Percentiles rank a stretch among this genome's conserved stretches.
Conservation (phyloP, 495 filamentous ascomycete species). For the Haplographium delicatum region DNA sequence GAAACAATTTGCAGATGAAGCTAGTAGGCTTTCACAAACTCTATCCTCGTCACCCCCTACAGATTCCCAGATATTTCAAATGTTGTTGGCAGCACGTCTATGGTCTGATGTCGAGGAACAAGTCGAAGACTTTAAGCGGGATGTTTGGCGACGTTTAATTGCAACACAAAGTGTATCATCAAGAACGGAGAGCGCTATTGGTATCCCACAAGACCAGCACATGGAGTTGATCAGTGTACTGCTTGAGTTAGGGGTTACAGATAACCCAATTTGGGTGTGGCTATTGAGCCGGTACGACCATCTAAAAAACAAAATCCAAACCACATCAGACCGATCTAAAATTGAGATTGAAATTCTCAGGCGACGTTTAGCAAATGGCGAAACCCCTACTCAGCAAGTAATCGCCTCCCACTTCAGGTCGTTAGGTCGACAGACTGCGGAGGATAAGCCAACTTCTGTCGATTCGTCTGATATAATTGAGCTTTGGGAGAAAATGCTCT, state of each 20-base stretch:
- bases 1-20: conserved; percentile 66
- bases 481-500: conserved; percentile 80
- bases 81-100: conserved; percentile 87
- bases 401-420: conserved; percentile 69
- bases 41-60: conserved; percentile 45
- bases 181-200: conserved; percentile 36
- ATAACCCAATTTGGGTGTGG: conserved; percentile 96
- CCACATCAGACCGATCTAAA: conserved; percentile 73
- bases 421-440: conserved; percentile 55
- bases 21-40: conserved; percentile 53
- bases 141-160: conserved; percentile 75
- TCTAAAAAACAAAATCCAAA: conserved; percentile 74
- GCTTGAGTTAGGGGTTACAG: conserved; percentile 84
- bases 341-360: conserved; percentile 89
- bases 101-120: conserved; percentile 86
- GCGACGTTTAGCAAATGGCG: conserved; percentile 66
- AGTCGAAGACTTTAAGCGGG: conserved; percentile 78
- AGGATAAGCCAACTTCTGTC: conserved; percentile 48
- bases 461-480: conserved; percentile 76
- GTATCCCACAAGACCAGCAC: conserved; percentile 66
- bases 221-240: conserved; percentile 86
- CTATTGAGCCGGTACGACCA: conserved; percentile 82
- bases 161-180: conserved; percentile 42
- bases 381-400: conserved; percentile 61
- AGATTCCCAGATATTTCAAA: conserved; percentile 75